Base-by-base conservation (phyloP, 805 yeast species). In the Ogataea saltuana region DNA sequence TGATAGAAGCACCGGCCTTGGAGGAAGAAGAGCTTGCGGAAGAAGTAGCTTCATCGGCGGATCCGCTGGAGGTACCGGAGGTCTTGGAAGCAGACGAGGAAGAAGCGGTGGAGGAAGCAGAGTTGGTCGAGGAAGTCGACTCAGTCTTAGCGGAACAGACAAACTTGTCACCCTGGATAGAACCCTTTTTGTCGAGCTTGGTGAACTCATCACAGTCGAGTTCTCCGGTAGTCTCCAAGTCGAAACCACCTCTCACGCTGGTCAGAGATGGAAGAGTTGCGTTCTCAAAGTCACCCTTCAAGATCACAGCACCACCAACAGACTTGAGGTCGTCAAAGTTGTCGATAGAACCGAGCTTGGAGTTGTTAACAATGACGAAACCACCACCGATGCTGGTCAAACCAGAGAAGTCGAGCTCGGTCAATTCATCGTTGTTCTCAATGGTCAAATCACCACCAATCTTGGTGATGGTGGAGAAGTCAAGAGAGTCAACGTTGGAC, bases 191-290 rank as follows among this genome's bases (percentile, higher is more conserved):
- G 77, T 87, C 82, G 64, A 88, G 78, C 42, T 68, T 60, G 67
- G 85, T 78, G 74, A 90, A 88, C 42, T 76, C 72, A 50, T 75
- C 66, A 81, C 99, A 93, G 71, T 88, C 81, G 70, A 88, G 81
- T 60, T 85, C 83, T 64, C 87, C 85, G 32, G 63, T 56, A 48
- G 96, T 76, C 65, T 83, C 84, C 63, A 93, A 76, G 62, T 72
- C 71, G 71, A 90, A 95, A 69, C 96, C 97, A 80, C 99, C 99
- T 65, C 80, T 80, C 60, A 93, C 96, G 61, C 84, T 78, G 58
- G 69, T 73, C 67, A 93, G 80, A 26, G 78, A 60, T 54, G 83
- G 80, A 66, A 93, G 78, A 49, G 88, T 71, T 63, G 93, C 93
- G 61, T 81, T 78, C 65, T 81, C 74, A 71, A 88, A 88, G 69